Evolutionary conservation across 2,329 filamentous ascomycete species (phyloP), one percentile per base, ranked within the genome.

Genomic region (Calonectria leucothoes): DNA sequence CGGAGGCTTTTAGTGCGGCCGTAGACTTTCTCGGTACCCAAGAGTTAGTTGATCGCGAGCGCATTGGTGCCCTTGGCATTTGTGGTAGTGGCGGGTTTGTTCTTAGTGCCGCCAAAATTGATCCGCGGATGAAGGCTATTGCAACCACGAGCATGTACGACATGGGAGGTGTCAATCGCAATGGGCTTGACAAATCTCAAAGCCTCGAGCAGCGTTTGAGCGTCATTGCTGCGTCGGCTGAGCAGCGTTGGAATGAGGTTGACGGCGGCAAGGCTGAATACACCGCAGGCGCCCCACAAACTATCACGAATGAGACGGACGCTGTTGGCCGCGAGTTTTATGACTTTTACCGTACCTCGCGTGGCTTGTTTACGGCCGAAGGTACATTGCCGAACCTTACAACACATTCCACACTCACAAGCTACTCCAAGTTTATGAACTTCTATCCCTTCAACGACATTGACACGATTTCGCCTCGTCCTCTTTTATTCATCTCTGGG

Each of bases 21-120:
- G 81, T 83, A 17, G 81, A 82, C 72, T 83, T 81, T n/a, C 79
- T 83, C 23, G 74, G 73, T 31, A 37, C 49, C 0, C 76, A 77
- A 49, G 48, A 70, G 23, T 80, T 76, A 39, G 74, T 83, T 48
- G 75, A 82, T 55, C 77, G 77, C 33, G 77, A 80, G 74, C 79
- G 79, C 10, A 83, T 83, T 55, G 81, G 81, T 27, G 81, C 48
- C 25, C 59, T 82, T 20, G 81, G 81, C 15, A 82, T 83, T 64
- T 83, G 82, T 48, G 81, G 78, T 37, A 82, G 81, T 42, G 82
- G 81, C 31, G 77, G 74, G 5, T 83, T 78, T 48, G 66, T 82
- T 10, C 80, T 85, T 72, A 82, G 82, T 68, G 83, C 84, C 0
- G 83, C 83, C 3, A 84, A 84, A 70, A 80, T 84, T 20, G 74